Conservation (phyloP, 129 eudicot species). For the Cynara cardunculus region DNA sequence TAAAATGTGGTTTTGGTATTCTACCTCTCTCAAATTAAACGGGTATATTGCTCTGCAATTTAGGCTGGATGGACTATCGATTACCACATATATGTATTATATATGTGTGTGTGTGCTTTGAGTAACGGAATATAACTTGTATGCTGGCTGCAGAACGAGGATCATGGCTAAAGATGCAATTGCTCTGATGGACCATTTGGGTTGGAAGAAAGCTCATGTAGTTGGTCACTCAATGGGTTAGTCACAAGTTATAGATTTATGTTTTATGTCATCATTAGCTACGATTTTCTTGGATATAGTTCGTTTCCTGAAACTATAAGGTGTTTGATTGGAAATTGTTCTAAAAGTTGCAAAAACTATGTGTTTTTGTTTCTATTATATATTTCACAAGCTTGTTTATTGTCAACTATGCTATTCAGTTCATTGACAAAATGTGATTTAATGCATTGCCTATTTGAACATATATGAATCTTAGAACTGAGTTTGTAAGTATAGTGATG, state of each 20-base stretch:
- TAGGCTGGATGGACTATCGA: background rate
- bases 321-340: background rate
- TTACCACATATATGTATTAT: background rate
- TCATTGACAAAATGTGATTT: background rate
- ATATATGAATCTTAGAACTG: no score
- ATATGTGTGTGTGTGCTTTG: background rate
- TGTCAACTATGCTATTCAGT: background rate
- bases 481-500: no score
- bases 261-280: background rate
- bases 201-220: conserved; percentile 94
- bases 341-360: background rate
- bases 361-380: background rate
- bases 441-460: background rate
- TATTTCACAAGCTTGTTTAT: background rate
- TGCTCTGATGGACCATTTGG: conserved; percentile 88
- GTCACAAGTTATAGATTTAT: conserved; percentile 18
- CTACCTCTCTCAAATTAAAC: background rate
- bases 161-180: conserved; percentile 98
- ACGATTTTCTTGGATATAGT: background rate
- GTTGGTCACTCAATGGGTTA: conserved; percentile 99
- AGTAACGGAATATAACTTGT: background rate
- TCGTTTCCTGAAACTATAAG: background rate
- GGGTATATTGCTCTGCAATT: background rate
- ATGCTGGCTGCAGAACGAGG: conserved; percentile 56
- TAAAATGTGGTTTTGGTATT: no score